Evolutionary conservation across 2,329 filamentous ascomycete species (phyloP), one percentile per base, ranked within the genome.

Genomic region (Fusarium pseudograminearum): DNA sequence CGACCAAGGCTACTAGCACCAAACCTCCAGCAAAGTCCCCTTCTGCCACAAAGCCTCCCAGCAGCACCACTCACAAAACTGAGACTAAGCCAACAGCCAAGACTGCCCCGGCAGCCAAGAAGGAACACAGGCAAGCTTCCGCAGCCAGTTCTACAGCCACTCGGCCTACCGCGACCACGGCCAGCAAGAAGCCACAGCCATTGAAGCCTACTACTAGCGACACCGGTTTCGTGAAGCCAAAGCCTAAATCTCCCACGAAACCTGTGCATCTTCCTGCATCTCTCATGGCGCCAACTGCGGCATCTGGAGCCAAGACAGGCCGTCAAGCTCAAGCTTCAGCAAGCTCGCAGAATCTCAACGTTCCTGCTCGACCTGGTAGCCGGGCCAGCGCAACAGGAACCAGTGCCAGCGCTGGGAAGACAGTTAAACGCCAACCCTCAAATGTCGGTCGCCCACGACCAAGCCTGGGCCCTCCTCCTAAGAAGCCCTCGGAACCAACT

Each of bases 261-360:
- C 90, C 91, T 12, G 82, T 89, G 53, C 87, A 87, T 59, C 82
- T 93, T 2, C 89, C 91, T 11, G 83, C 90, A 12, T 89, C 90
- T 60, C 82, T 93, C 31, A 91, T 85, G 26, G 89, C 90, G 8
- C 91, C 90, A 33, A 94, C 91, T 5, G 87, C 91, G 26, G 85
- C 91, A 1, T 93, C 89, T 2, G 87, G 86, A 18, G 90, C 89
- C 16, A 93, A 90, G 78, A 82, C 69, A 16, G 58, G 76, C 7
- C 72, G 74, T 10, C 73, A 73, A 36, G 69, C 66, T 16, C 67
- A 73, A 34, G 71, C 77, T 53, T 68, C 77, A 81, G 18, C 80
- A 31, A 82, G 74, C 63, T 73, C 77, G n/a, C 76, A 78, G 52
- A 66, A 79, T 16, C 70, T 77, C 9, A 76, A 78, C 42, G 66